Percentiles rank a stretch among this genome's conserved stretches.
Conservation (phyloP, 345 rosid genomes). For the Xanthoceras sorbifolium region DNA sequence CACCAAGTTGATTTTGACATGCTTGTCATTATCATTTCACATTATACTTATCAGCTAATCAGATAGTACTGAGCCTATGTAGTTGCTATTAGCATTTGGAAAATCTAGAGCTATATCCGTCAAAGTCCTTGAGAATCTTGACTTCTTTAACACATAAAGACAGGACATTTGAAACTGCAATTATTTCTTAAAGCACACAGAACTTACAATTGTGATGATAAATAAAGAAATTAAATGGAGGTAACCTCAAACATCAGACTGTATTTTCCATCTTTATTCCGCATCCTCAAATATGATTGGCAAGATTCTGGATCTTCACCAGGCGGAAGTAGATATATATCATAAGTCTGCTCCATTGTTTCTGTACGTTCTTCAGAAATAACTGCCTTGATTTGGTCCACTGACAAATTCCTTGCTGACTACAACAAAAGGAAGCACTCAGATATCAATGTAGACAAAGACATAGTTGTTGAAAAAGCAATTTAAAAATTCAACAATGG, state of each 20-base stretch:
- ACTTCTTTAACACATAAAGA: neutral
- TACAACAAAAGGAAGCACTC: constrained; percentile 41
- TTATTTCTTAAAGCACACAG: neutral
- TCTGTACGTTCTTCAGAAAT: constrained; percentile 69
- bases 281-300: constrained; percentile 96
- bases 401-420: constrained; percentile 71
- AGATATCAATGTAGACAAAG: constrained; percentile 25
- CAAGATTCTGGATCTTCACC: constrained; percentile 99
- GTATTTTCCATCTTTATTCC: constrained; percentile 98
- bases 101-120: neutral
- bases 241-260: constrained; percentile 99
- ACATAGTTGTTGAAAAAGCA: constrained; percentile 5
- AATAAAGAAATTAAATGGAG: constrained; percentile 13
- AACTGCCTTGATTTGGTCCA: constrained; percentile 70
- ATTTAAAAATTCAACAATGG: neutral
- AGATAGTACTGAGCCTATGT: neutral
- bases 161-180: constrained; percentile 1
- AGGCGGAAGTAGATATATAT: constrained; percentile 96
- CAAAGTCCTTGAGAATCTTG: neutral
- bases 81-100: constrained; percentile 1
- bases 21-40: neutral
- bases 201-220: neutral
- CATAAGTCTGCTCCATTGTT: constrained; percentile 83
- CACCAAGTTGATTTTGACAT: neutral
- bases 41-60: neutral